Evolutionary conservation across 2,329 filamentous ascomycete genomes (phyloP).

Genomic region (Ophiostoma quercus): DNA sequence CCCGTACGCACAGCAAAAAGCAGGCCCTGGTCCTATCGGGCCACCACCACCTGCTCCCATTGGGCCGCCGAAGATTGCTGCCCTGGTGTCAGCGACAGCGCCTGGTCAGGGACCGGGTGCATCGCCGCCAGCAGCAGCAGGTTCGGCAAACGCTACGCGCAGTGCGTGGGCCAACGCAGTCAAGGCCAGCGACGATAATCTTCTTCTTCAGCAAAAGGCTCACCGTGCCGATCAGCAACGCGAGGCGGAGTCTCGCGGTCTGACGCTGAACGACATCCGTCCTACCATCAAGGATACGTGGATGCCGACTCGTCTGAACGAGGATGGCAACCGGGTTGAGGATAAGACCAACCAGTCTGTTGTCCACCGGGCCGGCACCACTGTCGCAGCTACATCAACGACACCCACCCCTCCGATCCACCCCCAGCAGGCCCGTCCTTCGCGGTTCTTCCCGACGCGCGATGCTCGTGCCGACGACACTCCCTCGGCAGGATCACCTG

Average conservation of each 20-base stretch:
- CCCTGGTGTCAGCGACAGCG: background rate
- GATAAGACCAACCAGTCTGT: conserved; percentile 31
- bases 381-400: conserved; percentile 24
- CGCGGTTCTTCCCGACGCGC: conserved; percentile 57
- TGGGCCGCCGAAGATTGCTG: conserved; percentile 17
- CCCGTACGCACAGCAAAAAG: conserved; percentile 29
- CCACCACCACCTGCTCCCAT: conserved; percentile 27
- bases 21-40: conserved; percentile 30
- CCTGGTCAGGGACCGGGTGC: background rate
- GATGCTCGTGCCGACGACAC: conserved; percentile 43
- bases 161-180: conserved; percentile 40
- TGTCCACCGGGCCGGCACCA: conserved; percentile 28
- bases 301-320: conserved; percentile 41
- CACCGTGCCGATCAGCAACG: conserved; percentile 42
- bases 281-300: conserved; percentile 51
- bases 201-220: conserved; percentile 38
- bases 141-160: conserved; percentile 14
- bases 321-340: conserved; percentile 36
- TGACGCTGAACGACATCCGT: conserved; percentile 43
- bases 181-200: conserved; percentile 44
- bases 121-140: background rate
- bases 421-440: conserved; percentile 47
- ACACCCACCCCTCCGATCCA: conserved; percentile 24
- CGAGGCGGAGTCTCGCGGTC: conserved; percentile 42
- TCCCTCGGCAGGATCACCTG: conserved; percentile 22